A percentile compares a stretch with the other conserved stretches of the same genome.
phyloP scores from a whole-genome alignment of 2,329 filamentous ascomycete genomes.

The Colletotrichum camelliae region DNA sequence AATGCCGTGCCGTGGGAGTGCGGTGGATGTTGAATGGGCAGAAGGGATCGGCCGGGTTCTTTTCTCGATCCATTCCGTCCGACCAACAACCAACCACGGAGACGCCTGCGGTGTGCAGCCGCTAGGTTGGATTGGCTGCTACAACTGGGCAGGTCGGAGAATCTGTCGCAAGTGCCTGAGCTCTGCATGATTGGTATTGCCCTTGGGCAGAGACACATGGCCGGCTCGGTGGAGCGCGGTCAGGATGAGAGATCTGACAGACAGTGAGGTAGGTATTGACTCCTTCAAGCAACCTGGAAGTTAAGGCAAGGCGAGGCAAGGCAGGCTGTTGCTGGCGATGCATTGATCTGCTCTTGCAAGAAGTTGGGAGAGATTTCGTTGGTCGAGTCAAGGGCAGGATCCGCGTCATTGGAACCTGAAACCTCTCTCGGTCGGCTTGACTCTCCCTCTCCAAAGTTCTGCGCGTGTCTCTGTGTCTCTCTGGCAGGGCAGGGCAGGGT shows the following conservation, averaged over 20 bases:
- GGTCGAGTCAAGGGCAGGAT: neutral
- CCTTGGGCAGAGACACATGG: constrained; percentile 18
- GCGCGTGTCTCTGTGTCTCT: neutral
- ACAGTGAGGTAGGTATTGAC: neutral
- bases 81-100: neutral
- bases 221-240: neutral
- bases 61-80: neutral
- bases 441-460: neutral
- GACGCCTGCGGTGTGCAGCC: neutral
- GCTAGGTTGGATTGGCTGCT: neutral
- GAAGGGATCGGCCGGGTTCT: neutral
- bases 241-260: neutral
- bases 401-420: constrained; percentile 6
- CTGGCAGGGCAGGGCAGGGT: neutral
- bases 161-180: constrained; percentile 10
- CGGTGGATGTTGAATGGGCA: neutral
- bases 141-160: neutral
- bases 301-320: neutral
- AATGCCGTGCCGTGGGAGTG: neutral
- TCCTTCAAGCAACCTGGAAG: neutral
- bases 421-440: neutral
- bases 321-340: neutral
- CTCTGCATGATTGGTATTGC: neutral
- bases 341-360: neutral
- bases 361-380: neutral